Evolutionary conservation across 306 rosid genomes (phyloP), one percentile per base, ranked within the genome.

Genomic region (Betula pendula): DNA sequence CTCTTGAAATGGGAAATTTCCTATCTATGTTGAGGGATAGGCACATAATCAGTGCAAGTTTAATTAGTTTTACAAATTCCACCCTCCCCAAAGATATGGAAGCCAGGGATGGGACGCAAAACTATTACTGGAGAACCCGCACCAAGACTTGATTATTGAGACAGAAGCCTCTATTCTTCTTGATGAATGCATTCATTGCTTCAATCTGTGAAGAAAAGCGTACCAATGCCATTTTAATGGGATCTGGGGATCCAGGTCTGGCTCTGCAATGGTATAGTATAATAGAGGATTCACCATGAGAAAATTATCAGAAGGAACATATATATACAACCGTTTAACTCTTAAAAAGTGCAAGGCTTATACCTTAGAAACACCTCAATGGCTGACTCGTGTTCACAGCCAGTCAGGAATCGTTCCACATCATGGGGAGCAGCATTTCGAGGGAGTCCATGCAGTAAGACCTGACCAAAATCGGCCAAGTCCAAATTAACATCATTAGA

Each of bases 381-480:
- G 81, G 88, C 51, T 17, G 75, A 53, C 70, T 88, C 87, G 9
- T 74, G 91, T 38, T 85, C 87, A 83, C 75, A 85, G 38, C 92
- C 94, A 6, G 84, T 81, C 79, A 96, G 71, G 75, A 85, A 72
- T 40, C 97, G 95, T 16, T 66, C 90, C 42, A 96, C 11, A 3
- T 96, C 98, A 22, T 73, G 85, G 13, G 13, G 45, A 17, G 0
- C 0, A 1, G 84, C 80, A 33, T 2, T 43, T 74, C 79, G 77
- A 35, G 93, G 93, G 50, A 92, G 7, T 65, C 99, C 99, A 83
- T 82, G 82, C 58, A 92, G 85, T 65, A 92, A 77, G 47, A 96
- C 89, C 99, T 89, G 77, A 40, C 72, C 75, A 80, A 71, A 71
- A 20, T 38, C 68, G 49, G 49, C 73, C 73, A 82, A 63, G 38